Percentiles rank a stretch among this genome's conserved stretches.
phyloP scores from a whole-genome alignment of 108 stramenopile species.

The Skeletonema grethae region DNA sequence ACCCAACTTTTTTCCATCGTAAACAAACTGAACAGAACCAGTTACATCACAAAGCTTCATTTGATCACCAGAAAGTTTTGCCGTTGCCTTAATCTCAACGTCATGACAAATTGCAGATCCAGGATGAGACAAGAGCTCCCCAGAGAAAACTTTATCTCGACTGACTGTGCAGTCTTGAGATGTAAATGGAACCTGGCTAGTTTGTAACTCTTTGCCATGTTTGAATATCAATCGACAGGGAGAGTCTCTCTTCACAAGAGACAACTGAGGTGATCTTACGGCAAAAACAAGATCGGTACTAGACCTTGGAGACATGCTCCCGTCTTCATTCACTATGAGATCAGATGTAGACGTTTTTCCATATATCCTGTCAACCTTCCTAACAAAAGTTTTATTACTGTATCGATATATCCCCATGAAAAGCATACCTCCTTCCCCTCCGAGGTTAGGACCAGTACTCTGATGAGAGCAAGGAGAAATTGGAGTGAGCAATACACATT shows the following conservation, averaged over 20 bases:
- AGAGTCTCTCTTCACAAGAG: constrained; percentile 3
- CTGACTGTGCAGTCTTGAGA: not conserved
- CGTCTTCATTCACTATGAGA: not conserved
- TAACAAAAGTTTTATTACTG: not conserved
- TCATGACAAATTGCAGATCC: not conserved
- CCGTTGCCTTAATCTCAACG: not conserved
- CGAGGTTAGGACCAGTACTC: not conserved
- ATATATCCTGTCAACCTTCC: not conserved
- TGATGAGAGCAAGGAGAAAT: not conserved
- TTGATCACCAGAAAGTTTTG: not conserved
- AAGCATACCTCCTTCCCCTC: not conserved
- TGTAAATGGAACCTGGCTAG: not conserved
- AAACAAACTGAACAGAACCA: not conserved
- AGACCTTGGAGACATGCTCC: constrained; percentile 2
- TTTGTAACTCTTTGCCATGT: not conserved
- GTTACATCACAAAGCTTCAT: not conserved
- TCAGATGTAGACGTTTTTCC: not conserved
- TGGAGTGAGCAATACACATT: too few relatives aligned
- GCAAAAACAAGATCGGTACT: not conserved
- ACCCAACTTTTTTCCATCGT: not conserved
- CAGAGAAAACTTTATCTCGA: not conserved
- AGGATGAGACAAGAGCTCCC: not conserved
- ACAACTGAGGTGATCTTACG: not conserved
- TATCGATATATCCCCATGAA: not conserved
- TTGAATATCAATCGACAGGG: not conserved